Evolutionary conservation across 257 asterid genomes (phyloP).

Genomic region (Prunella vulgaris): DNA sequence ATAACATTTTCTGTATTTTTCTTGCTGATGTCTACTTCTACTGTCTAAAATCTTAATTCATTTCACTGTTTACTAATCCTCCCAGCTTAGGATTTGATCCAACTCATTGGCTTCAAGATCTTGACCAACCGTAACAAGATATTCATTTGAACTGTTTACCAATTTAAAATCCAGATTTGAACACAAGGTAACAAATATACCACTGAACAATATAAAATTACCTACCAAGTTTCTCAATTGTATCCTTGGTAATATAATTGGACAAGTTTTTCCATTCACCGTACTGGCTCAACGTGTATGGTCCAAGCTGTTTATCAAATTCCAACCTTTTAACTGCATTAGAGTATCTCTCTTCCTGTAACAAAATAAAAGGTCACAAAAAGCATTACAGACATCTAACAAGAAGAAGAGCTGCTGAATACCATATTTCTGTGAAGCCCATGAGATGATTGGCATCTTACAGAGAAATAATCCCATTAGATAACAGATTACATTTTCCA

Average conservation of each 20-base stretch:
- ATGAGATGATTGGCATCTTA: not conserved
- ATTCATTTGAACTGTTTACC: not conserved
- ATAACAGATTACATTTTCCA: not conserved
- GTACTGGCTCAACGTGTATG: slow-evolving; percentile 59
- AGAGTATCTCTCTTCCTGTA: slow-evolving; percentile 71
- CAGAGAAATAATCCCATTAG: not conserved
- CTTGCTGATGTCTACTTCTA: not conserved
- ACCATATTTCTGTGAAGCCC: not conserved
- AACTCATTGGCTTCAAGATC: slow-evolving; percentile 5
- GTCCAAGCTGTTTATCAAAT: slow-evolving; percentile 85
- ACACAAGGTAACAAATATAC: not conserved
- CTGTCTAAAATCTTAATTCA: not conserved
- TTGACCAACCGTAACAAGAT: not conserved
- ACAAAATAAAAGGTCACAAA: not conserved
- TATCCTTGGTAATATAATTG: slow-evolving; percentile 62
- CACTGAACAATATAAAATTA: not conserved
- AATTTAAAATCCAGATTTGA: not conserved
- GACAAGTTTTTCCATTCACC: slow-evolving; percentile 81
- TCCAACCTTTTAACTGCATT: slow-evolving; percentile 77
- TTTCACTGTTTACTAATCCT: slow-evolving; percentile 1
- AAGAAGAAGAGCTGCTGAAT: not conserved
- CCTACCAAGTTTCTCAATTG: slow-evolving; percentile 67
- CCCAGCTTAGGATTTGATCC: not conserved
- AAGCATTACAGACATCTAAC: not conserved
- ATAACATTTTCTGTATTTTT: not conserved